A percentile compares a stretch with the other conserved stretches of the same genome.
phyloP scores from a whole-genome alignment of 2,329 filamentous ascomycete species.

The Beauveria caledonica region DNA sequence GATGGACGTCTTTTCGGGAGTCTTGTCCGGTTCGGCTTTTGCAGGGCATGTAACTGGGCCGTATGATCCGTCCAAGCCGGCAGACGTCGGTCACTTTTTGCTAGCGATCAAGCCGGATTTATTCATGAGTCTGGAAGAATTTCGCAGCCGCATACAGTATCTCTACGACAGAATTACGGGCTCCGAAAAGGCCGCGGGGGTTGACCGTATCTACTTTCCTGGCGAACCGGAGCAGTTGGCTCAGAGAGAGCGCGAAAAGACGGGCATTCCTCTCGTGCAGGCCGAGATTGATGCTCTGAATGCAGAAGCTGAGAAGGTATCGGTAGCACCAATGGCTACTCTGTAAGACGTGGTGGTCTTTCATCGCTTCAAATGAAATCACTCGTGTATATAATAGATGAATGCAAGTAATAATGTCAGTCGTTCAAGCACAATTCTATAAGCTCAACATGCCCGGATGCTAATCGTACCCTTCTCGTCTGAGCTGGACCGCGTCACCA shows the following conservation, averaged over 20 bases:
- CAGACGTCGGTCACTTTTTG: slow-evolving; percentile 68
- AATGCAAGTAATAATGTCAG: background rate
- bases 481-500: background rate
- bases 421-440: background rate
- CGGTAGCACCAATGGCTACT: slow-evolving; percentile 19
- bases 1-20: slow-evolving; percentile 85
- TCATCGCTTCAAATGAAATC: no score
- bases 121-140: slow-evolving; percentile 63
- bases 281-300: slow-evolving; percentile 50
- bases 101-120: slow-evolving; percentile 66
- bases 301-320: slow-evolving; percentile 40
- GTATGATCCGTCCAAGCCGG: slow-evolving; percentile 61
- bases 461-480: background rate
- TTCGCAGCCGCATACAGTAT: slow-evolving; percentile 52
- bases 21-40: slow-evolving; percentile 68
- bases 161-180: slow-evolving; percentile 46
- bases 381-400: background rate
- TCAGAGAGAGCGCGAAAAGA: slow-evolving; percentile 41
- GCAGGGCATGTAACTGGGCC: slow-evolving; percentile 69
- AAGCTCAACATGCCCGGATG: background rate
- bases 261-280: slow-evolving; percentile 51
- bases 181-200: slow-evolving; percentile 44
- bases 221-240: slow-evolving; percentile 53
- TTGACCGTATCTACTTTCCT: slow-evolving; percentile 52
- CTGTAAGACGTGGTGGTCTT: background rate